phyloP scores from a whole-genome alignment of 1,284 basidiomycete genomes.

The Trichosporon sp. region DNA sequence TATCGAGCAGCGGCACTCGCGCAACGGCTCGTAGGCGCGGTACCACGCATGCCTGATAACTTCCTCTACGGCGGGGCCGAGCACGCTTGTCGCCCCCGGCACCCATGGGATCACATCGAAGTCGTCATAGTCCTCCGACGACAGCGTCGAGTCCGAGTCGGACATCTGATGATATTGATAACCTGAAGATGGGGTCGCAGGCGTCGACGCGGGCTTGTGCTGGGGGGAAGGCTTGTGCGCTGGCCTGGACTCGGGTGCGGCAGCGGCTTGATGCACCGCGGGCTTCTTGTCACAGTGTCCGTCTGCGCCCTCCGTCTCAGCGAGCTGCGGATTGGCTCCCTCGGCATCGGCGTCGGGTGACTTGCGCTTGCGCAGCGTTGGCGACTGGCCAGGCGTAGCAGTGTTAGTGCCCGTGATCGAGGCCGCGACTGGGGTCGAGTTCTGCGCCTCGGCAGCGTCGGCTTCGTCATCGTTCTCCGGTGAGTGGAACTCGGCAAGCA shows the following conservation, averaged over 20 bases:
- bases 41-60: constrained; percentile 22
- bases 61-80: constrained; percentile 22
- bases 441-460: constrained; percentile 1
- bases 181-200: constrained; percentile 10
- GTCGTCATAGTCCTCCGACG: constrained; percentile 13
- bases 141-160: constrained; percentile 23
- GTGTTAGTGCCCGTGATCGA: neutral
- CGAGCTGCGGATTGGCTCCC: neutral
- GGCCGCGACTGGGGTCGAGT: constrained; percentile 19
- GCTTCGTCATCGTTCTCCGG: constrained; percentile 19
- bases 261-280: neutral
- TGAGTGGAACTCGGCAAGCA: constrained; percentile 27
- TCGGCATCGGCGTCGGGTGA: constrained; percentile 25
- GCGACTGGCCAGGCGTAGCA: constrained; percentile 22
- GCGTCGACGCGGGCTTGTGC: neutral
- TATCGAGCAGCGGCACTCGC: constrained; percentile 28
- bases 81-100: neutral
- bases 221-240: neutral
- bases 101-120: constrained; percentile 23
- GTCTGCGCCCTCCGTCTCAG: neutral
- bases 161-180: constrained; percentile 1
- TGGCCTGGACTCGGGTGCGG: neutral
- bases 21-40: constrained; percentile 23
- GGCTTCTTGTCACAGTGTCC: constrained; percentile 14
- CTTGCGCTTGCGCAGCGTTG: constrained; percentile 31